phyloP scores from a whole-genome alignment of 768 basidiomycete genomes.

The Porphyrellus cyaneotinctus region DNA sequence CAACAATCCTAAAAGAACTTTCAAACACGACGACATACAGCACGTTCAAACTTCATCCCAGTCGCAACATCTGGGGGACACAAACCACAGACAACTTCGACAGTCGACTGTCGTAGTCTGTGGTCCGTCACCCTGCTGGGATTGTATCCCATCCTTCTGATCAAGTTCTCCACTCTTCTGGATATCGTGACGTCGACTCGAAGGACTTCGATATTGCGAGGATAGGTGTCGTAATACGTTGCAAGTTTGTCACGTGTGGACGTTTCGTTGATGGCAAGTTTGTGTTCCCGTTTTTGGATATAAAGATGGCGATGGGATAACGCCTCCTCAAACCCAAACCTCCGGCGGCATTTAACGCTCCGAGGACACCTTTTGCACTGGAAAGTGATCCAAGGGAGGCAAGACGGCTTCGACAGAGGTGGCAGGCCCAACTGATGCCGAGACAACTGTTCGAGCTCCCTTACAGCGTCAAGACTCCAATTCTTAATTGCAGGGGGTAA shows the following conservation, averaged over 20 bases:
- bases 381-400: conserved; percentile 7
- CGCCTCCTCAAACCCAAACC: conserved; percentile 2
- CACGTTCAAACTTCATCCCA: conserved; percentile 3
- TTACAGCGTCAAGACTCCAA: conserved; percentile 8
- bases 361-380: conserved; percentile 4
- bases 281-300: background rate
- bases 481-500: background rate
- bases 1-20: background rate
- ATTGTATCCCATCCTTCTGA: conserved; percentile 5
- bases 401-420: conserved; percentile 4
- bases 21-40: background rate
- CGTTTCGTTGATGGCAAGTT: background rate
- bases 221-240: background rate
- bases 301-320: conserved; percentile 10
- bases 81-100: conserved; percentile 6
- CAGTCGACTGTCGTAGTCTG: background rate
- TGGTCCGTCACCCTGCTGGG: background rate
- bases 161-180: conserved; percentile 7
- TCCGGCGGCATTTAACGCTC: background rate
- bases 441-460: conserved; percentile 8
- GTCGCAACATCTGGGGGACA: background rate
- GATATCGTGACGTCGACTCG: conserved; percentile 4
- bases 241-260: background rate
- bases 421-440: background rate
- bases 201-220: background rate